phyloP scores from a whole-genome alignment of 495 filamentous ascomycete species.

The Daldinia concentrica region DNA sequence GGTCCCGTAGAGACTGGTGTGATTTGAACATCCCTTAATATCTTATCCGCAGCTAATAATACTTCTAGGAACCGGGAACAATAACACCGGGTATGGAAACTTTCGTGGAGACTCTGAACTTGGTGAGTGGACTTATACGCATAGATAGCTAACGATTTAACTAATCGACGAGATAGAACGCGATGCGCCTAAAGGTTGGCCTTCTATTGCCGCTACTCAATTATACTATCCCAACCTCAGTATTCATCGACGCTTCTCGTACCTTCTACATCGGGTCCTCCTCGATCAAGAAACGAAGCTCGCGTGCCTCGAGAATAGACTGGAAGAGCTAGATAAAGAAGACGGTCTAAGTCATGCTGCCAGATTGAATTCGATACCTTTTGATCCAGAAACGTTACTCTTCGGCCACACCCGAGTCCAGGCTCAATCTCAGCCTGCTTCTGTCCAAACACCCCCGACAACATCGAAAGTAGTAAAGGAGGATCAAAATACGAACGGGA shows the following conservation, averaged over 20 bases:
- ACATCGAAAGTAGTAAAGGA: neutral
- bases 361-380: constrained; percentile 3
- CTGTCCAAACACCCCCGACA: neutral
- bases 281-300: constrained; percentile 27
- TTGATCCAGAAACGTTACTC: constrained; percentile 15
- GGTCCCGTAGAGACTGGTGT: too few species aligned
- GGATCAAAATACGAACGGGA: neutral
- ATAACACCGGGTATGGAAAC: neutral
- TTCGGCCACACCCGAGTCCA: neutral
- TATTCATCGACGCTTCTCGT: constrained; percentile 21
- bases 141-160: neutral
- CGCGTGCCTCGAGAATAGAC: constrained; percentile 18
- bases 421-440: neutral
- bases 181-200: constrained; percentile 12
- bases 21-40: too few species aligned
- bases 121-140: neutral
- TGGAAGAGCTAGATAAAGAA: constrained; percentile 22
- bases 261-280: constrained; percentile 16
- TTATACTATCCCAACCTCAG: constrained; percentile 5
- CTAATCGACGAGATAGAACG: constrained; percentile 1
- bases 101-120: constrained; percentile 9
- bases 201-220: constrained; percentile 9
- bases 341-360: neutral
- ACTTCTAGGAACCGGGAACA: neutral
- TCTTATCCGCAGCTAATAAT: too few species aligned